These are phyloP conservation scores for Themeda triandra DNA, from an alignment of 176 grass and related monocot species.

Conservation along the genomic window DNA sequence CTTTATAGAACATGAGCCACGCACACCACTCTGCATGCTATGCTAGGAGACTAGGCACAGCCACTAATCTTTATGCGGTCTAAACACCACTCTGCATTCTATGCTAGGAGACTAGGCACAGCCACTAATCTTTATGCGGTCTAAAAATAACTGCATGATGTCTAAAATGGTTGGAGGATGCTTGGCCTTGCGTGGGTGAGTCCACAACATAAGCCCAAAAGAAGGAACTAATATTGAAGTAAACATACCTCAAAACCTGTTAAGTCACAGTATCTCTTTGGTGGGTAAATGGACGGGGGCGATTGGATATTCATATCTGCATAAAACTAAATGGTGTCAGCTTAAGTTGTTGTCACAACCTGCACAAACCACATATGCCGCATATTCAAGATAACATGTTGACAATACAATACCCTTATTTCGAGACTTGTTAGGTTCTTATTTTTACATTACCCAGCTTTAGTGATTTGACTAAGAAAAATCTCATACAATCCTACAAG, in stretches of 20 bases:
- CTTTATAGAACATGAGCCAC: too few species aligned
- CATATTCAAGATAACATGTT: neutral
- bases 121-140: too few species aligned
- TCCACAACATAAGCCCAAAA: neutral
- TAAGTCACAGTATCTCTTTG: constrained; percentile 95
- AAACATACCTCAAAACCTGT: constrained; percentile 90
- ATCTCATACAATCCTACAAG: neutral
- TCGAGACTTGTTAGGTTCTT: neutral
- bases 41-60: too few species aligned
- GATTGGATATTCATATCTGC: constrained; percentile 91
- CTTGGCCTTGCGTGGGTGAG: too few species aligned
- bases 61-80: too few species aligned
- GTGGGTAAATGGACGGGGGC: constrained; percentile 88
- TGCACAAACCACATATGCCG: neutral
- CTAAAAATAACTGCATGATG: too few species aligned
- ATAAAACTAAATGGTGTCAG: constrained; percentile 11
- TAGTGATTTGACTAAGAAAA: neutral
- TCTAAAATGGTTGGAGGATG: too few species aligned
- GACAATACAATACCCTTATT: neutral
- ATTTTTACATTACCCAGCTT: neutral
- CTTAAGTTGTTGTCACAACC: neutral
- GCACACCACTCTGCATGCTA: too few species aligned
- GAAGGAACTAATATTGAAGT: constrained; percentile 9
- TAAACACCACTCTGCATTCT: too few species aligned
- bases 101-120: too few species aligned